A percentile compares a stretch with the other conserved stretches of the same genome.
Conservation (phyloP, 441 rosid genomes). For the Croton setiger region DNA sequence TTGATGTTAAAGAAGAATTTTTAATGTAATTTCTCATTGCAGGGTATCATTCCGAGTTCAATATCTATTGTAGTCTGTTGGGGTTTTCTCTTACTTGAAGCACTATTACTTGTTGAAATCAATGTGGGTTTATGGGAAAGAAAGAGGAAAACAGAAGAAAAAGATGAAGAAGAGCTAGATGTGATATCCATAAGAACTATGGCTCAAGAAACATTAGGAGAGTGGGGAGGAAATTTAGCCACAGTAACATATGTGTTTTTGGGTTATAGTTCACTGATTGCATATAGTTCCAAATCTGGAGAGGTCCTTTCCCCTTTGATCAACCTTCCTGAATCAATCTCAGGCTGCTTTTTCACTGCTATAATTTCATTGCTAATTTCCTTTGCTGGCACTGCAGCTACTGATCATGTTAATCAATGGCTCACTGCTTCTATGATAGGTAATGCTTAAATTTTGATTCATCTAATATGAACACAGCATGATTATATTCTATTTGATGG, state of each 20-base stretch:
- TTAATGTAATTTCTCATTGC: conserved; percentile 9
- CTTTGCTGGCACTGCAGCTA: conserved; percentile 45
- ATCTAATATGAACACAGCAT: too few relatives aligned
- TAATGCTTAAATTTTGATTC: conserved; percentile 5
- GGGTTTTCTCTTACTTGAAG: conserved; percentile 58
- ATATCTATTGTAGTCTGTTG: conserved; percentile 46
- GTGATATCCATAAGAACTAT: conserved; percentile 56
- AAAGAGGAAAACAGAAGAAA: conserved; percentile 26
- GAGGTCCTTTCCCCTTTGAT: conserved; percentile 48
- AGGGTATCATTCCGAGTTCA: conserved; percentile 65
- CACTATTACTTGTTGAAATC: conserved; percentile 52
- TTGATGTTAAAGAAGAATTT: not conserved
- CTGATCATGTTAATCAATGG: conserved; percentile 59
- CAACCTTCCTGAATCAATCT: conserved; percentile 41
- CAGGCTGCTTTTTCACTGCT: conserved; percentile 42
- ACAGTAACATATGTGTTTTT: conserved; percentile 46
- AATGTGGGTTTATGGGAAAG: conserved; percentile 35
- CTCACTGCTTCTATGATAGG: conserved; percentile 57
- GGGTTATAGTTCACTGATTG: conserved; percentile 58
- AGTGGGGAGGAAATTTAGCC: conserved; percentile 50
- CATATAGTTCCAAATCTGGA: conserved; percentile 55
- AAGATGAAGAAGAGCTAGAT: conserved; percentile 37
- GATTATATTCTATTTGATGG: too few relatives aligned
- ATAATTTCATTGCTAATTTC: conserved; percentile 42
- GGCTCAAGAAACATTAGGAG: conserved; percentile 66